These are phyloP conservation scores for Penicillium flavigenum DNA, from an alignment of 495 filamentous ascomycete genomes.

Conservation along the genomic window DNA sequence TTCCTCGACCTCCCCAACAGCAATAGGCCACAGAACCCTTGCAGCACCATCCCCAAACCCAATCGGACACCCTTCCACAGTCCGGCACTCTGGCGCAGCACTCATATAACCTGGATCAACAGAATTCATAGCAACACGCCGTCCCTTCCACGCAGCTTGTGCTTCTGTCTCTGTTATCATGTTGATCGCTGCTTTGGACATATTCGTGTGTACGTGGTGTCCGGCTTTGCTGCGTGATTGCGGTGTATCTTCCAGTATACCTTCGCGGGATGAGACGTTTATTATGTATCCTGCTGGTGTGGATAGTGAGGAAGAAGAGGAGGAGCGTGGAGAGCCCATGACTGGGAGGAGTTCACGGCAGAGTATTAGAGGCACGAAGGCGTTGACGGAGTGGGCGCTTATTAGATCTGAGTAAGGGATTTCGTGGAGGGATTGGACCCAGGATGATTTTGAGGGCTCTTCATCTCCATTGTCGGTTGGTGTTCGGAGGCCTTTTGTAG, in stretches of 20 bases:
- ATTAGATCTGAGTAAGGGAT: no score
- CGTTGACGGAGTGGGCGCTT: no score
- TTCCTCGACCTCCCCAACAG: slow-evolving; percentile 39
- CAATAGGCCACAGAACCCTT: slow-evolving; percentile 48
- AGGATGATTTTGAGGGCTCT: no score
- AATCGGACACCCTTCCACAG: slow-evolving; percentile 36
- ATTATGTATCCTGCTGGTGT: no score
- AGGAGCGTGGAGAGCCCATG: no score
- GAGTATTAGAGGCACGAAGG: no score
- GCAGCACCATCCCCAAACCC: slow-evolving; percentile 50
- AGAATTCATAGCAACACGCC: slow-evolving; percentile 45
- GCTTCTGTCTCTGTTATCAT: slow-evolving; percentile 50
- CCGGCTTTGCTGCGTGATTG: slow-evolving; percentile 34
- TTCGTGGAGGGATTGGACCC: no score
- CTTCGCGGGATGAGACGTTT: slow-evolving; percentile 51
- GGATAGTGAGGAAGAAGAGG: no score
- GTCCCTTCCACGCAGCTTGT: slow-evolving; percentile 31
- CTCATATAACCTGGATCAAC: slow-evolving; percentile 54
- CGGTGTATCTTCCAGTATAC: slow-evolving; percentile 35
- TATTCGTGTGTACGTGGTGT: slow-evolving; percentile 49
- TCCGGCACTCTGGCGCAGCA: slow-evolving; percentile 40
- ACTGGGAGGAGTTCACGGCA: slow-evolving; percentile 40
- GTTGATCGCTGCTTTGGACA: slow-evolving; percentile 52
- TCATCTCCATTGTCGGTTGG: no score
- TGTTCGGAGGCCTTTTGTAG: no score